Evolutionary conservation across 768 basidiomycete species (phyloP).

Genomic region (Lactifluus rugatus): DNA sequence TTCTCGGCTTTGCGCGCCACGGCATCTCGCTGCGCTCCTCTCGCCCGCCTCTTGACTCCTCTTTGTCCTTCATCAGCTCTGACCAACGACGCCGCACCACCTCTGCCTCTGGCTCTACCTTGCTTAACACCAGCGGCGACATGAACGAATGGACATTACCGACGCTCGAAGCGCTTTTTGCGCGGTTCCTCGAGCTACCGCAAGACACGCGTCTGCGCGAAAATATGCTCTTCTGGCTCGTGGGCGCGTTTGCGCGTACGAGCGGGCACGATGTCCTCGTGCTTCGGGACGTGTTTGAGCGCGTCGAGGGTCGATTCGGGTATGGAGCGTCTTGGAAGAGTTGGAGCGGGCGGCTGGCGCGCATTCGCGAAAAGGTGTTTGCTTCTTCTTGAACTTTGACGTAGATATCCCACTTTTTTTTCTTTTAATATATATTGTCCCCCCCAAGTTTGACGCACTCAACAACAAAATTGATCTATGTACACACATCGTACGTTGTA

Average conservation of each 20-base stretch:
- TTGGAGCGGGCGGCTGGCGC: conserved; percentile 31
- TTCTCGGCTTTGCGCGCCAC: conserved; percentile 64
- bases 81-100: not conserved
- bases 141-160: conserved; percentile 42
- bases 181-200: conserved; percentile 53
- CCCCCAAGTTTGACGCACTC: not conserved
- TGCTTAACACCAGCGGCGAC: not conserved
- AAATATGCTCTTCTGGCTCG: conserved; percentile 52
- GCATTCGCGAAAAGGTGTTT: conserved; percentile 37
- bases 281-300: conserved; percentile 47
- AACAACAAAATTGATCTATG: not conserved
- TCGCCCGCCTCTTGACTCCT: no score
- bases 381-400: not conserved
- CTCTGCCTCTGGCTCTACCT: no score
- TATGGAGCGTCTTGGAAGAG: conserved; percentile 22
- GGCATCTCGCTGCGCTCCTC: no score
- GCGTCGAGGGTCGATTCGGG: conserved; percentile 41
- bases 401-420: not conserved
- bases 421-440: not conserved
- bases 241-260: conserved; percentile 55
- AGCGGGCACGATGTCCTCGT: conserved; percentile 40
- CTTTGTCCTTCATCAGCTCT: not conserved
- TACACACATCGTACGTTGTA: not conserved
- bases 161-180: conserved; percentile 48
- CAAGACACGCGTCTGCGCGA: conserved; percentile 33